Evolutionary conservation across 768 basidiomycete species (phyloP).

Genomic region (Gloeopeniophorella convolvens): DNA sequence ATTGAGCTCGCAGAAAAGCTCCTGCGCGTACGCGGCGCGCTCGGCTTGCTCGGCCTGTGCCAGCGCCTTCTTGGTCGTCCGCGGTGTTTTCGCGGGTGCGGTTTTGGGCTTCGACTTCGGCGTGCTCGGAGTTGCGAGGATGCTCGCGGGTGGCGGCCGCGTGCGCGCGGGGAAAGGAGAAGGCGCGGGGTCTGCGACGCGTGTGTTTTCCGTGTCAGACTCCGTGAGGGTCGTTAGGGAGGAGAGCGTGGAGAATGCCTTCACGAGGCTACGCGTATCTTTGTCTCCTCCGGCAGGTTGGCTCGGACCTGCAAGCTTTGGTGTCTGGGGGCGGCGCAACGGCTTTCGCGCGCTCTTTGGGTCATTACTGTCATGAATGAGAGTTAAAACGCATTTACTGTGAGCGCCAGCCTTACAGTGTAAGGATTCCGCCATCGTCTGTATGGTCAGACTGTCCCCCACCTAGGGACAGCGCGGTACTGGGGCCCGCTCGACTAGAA

Average conservation of each 20-base stretch:
- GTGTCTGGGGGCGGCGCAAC: conserved; percentile 1
- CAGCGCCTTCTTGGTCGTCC: conserved; percentile 17
- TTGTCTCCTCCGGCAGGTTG: not conserved
- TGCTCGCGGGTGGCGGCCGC: not conserved
- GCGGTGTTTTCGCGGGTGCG: conserved; percentile 13
- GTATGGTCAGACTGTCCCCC: not conserved
- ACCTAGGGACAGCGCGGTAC: too few relatives aligned
- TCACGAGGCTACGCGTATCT: not conserved
- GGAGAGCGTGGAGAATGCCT: conserved; percentile 13
- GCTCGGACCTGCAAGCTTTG: not conserved
- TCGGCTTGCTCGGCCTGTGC: conserved; percentile 16
- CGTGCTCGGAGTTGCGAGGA: conserved; percentile 2
- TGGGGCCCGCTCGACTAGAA: too few relatives aligned
- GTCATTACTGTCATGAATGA: conserved; percentile 6
- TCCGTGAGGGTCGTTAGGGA: conserved; percentile 12
- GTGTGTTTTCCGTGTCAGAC: conserved; percentile 1
- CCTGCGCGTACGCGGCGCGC: conserved; percentile 16
- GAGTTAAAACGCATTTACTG: too few relatives aligned
- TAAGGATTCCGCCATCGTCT: conserved; percentile 1
- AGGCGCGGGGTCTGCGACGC: not conserved
- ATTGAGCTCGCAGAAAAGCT: conserved; percentile 20
- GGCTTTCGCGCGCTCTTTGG: conserved; percentile 6
- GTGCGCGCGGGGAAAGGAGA: not conserved
- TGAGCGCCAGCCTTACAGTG: not conserved
- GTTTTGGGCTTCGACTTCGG: conserved; percentile 5